Percentiles rank a stretch among this genome's conserved stretches.
Evolutionary conservation across 306 rosid genomes (phyloP).

Genomic region (Vigna trinervia): DNA sequence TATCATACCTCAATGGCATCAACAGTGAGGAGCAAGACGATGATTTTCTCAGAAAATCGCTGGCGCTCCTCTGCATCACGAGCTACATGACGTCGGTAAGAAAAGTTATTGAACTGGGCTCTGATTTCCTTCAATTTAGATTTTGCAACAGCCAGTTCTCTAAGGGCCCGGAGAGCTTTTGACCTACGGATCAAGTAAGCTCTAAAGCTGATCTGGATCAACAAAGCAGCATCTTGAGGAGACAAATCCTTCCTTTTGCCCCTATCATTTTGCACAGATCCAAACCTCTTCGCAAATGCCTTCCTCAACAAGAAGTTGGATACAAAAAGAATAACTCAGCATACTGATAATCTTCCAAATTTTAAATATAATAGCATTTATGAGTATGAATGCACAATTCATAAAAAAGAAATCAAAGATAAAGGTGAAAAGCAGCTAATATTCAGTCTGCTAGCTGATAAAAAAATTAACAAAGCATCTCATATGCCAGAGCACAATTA

Average conservation of each 20-base stretch:
- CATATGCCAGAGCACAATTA: neutral
- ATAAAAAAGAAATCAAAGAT: neutral
- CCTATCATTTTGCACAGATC: constrained; percentile 54
- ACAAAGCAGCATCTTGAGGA: constrained; percentile 84
- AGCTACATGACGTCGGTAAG: constrained; percentile 66
- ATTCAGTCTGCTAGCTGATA: neutral
- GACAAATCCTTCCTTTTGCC: constrained; percentile 91
- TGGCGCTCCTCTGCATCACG: constrained; percentile 79
- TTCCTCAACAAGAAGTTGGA: constrained; percentile 45
- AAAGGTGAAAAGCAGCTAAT: constrained; percentile 3
- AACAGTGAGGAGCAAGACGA: constrained; percentile 89
- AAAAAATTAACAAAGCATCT: neutral
- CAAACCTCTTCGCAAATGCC: constrained; percentile 82
- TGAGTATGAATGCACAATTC: neutral
- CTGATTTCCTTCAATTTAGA: constrained; percentile 85
- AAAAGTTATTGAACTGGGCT: constrained; percentile 69
- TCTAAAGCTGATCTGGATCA: constrained; percentile 78
- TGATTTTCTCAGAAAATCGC: constrained; percentile 81
- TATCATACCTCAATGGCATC: constrained; percentile 80
- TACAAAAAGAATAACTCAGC: constrained; percentile 22
- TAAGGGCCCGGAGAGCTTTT: constrained; percentile 80
- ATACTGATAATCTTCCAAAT: constrained; percentile 5
- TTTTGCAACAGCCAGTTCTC: constrained; percentile 84
- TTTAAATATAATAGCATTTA: neutral
- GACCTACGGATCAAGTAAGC: constrained; percentile 82